These are phyloP conservation scores for Crithidia acanthocephali DNA, from an alignment of 208 protist species.

Conservation along the genomic window DNA sequence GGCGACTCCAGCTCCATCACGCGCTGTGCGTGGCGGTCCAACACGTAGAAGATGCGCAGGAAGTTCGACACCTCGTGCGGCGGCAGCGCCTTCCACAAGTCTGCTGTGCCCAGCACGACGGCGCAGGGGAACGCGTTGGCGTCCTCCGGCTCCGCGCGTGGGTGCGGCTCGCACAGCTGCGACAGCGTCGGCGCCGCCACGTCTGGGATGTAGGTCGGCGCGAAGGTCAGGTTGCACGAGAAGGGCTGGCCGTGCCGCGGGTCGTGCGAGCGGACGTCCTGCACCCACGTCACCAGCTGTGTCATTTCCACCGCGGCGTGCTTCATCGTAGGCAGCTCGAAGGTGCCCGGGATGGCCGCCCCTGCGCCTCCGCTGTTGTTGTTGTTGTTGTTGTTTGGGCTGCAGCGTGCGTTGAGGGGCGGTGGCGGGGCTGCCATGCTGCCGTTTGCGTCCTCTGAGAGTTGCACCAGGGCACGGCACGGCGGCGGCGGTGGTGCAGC, in stretches of 20 bases:
- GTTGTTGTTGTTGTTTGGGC: not conserved
- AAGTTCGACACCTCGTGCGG: constrained; percentile 43
- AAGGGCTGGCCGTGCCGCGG: constrained; percentile 31
- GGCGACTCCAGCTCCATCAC: constrained; percentile 42
- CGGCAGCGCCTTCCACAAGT: constrained; percentile 61
- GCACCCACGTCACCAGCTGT: constrained; percentile 37
- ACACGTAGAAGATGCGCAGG: constrained; percentile 56
- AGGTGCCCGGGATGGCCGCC: constrained; percentile 10
- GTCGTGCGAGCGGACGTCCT: constrained; percentile 35
- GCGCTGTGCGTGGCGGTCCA: constrained; percentile 55
- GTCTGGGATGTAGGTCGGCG: constrained; percentile 17
- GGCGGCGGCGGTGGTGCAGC: constrained; percentile 7
- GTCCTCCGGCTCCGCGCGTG: constrained; percentile 6
- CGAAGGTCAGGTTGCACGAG: constrained; percentile 27
- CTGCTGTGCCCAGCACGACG: constrained; percentile 38
- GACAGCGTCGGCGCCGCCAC: constrained; percentile 13
- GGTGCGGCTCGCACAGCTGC: constrained; percentile 14
- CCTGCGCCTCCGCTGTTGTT: not conserved
- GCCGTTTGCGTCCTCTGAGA: constrained; percentile 33
- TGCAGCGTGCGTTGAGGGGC: not conserved
- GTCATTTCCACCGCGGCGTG: constrained; percentile 40
- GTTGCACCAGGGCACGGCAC: constrained; percentile 29
- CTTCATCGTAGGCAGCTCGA: constrained; percentile 43
- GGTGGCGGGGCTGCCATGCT: constrained; percentile 26
- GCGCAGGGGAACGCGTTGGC: constrained; percentile 29